These are phyloP conservation scores for Phytopythium sindhum DNA, from an alignment of 352 stramenopile species.

Conservation along the genomic window DNA sequence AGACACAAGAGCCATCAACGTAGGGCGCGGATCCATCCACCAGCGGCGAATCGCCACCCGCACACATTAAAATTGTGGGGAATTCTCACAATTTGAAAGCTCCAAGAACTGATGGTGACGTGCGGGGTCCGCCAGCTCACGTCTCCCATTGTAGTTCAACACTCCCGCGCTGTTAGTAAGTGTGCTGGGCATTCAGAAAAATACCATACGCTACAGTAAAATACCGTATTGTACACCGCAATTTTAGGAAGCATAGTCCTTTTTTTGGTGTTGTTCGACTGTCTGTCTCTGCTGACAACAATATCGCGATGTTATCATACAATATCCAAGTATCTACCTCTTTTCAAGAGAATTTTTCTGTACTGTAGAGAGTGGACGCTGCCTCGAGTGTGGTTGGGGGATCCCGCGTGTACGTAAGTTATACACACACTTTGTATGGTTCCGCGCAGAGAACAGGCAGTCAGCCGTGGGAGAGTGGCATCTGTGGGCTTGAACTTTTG, in stretches of 20 bases:
- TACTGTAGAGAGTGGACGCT: too few relatives aligned
- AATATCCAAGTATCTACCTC: background rate
- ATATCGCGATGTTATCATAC: background rate
- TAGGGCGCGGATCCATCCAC: background rate
- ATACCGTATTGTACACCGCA: background rate
- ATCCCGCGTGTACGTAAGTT: background rate
- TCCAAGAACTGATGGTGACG: background rate
- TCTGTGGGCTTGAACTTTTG: background rate
- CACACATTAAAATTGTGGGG: background rate
- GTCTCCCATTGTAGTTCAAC: background rate
- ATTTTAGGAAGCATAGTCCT: too few relatives aligned
- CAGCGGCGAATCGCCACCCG: background rate
- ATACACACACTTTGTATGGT: background rate
- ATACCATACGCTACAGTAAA: background rate
- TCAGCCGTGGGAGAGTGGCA: background rate
- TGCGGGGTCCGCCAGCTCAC: background rate
- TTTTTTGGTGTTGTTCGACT: background rate
- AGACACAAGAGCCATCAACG: background rate
- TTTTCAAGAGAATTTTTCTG: background rate
- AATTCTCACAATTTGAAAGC: too few relatives aligned
- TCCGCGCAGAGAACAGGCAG: background rate
- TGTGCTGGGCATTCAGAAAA: too few relatives aligned
- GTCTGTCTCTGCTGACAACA: constrained; percentile 2
- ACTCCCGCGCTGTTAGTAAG: too few relatives aligned
- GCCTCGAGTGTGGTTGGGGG: too few relatives aligned